Evolutionary conservation across 345 rosid genomes (phyloP), one percentile per base, ranked within the genome.

Genomic region (Brassica cretica): DNA sequence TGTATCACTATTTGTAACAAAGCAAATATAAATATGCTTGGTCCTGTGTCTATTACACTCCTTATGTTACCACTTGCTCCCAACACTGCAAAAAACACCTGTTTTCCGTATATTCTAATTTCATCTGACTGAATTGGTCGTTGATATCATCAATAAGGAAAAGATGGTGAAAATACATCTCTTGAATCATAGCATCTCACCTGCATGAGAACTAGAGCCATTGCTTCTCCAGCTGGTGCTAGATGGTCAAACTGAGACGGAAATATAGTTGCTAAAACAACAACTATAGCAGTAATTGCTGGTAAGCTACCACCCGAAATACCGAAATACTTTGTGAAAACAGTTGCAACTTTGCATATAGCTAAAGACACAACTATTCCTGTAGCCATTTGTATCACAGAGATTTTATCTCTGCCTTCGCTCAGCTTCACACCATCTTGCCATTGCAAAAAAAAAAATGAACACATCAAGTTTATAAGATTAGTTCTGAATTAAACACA

Each of bases 181-280:
- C 33, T 27, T 49, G 9, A 60, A 27, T 51, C 46, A 30, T 3
- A 15, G 18, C 29, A 15, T 70, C 29, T 70, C 74, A 88, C 96
- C 90, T 89, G 98, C 93, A 85, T 93, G 66, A 90, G 85, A 76
- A 90, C 87, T 72, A 93, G 14, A 70, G 96, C 94, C 86, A 93
- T 82, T 59, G 94, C 91, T 81, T 93, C 96, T 15, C 93, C 93
- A 30, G 92, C 70, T 16, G 93, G 89, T 66, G 94, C 96, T 35
- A 93, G 88, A 29, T 71, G 76, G 41, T 79, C 78, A 66, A 88
- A 91, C 44, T 84, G 89, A 9, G 72, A 11, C 1, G 96, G 98
- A 79, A 93, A 88, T 8, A 70, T 62, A 37, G 90, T 88, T 64
- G 94, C 91, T 68, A 89, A 78, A 70, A 86, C 56, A 70, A 92